Percentiles rank a stretch among this genome's conserved stretches.
Evolutionary conservation across 2,329 filamentous ascomycete genomes (phyloP).

Genomic region (Cladosporium sp.): DNA sequence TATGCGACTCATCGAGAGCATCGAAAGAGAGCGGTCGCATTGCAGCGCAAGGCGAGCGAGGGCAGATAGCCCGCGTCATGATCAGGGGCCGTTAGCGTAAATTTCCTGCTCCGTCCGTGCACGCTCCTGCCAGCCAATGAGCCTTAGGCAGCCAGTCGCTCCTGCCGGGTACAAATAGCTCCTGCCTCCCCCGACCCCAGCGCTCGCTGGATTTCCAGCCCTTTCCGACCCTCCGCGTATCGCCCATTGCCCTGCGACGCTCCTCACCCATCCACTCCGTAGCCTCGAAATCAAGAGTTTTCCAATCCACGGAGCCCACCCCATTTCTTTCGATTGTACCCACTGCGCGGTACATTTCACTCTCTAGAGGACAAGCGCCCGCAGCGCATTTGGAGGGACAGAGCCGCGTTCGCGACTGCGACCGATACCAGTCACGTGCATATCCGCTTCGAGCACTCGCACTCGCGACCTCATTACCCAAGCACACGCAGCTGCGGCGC

Average conservation of each 20-base stretch:
- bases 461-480: constrained; percentile 3
- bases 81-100: background rate
- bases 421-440: constrained; percentile 13
- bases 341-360: constrained; percentile 11
- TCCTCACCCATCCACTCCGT: constrained; percentile 15
- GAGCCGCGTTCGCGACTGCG: background rate
- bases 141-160: background rate
- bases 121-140: background rate
- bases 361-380: constrained; percentile 16
- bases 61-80: background rate
- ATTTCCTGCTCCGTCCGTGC: too few species aligned
- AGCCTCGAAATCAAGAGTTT: constrained; percentile 17
- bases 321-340: constrained; percentile 18
- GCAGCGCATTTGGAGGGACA: constrained; percentile 14
- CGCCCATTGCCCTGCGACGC: constrained; percentile 14
- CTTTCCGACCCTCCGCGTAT: constrained; percentile 12
- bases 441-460: constrained; percentile 1
- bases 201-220: background rate
- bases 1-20: background rate
- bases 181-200: background rate
- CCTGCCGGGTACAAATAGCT: background rate
- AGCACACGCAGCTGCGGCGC: constrained; percentile 5
- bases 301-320: background rate
- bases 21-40: background rate
- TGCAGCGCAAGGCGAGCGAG: background rate